phyloP scores from a whole-genome alignment of 805 yeast genomes.

The Zygosaccharomyces bisporus region DNA sequence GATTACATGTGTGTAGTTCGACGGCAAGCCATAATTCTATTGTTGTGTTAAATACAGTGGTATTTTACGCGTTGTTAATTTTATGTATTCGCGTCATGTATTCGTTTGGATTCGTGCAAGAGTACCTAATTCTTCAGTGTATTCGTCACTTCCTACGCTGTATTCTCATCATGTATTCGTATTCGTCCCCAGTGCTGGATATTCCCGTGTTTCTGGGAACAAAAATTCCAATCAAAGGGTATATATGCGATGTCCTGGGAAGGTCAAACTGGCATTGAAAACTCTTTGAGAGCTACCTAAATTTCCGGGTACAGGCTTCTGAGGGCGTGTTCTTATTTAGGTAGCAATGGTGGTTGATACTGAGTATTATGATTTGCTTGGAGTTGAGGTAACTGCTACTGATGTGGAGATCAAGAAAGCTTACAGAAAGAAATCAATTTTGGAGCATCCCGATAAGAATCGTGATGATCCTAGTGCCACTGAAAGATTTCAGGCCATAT shows the following conservation, averaged over 20 bases:
- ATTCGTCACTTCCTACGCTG: too few species aligned
- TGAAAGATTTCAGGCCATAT: slow-evolving; percentile 54
- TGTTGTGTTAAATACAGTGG: too few species aligned
- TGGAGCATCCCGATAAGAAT: slow-evolving; percentile 78
- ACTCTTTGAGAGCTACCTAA: not conserved
- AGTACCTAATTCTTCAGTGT: too few species aligned
- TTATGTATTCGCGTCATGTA: too few species aligned
- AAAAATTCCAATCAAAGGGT: slow-evolving; percentile 4
- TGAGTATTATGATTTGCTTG: slow-evolving; percentile 64
- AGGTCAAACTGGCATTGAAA: not conserved
- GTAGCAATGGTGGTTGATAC: slow-evolving; percentile 67
- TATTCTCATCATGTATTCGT: too few species aligned
- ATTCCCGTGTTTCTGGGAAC: too few species aligned
- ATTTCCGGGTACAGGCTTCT: not conserved
- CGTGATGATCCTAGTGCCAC: slow-evolving; percentile 75
- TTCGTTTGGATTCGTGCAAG: too few species aligned
- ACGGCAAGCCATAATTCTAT: too few species aligned
- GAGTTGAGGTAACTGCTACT: slow-evolving; percentile 53
- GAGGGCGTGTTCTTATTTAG: not conserved
- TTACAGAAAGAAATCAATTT: slow-evolving; percentile 69
- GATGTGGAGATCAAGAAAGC: slow-evolving; percentile 73
- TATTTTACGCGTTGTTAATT: too few species aligned
- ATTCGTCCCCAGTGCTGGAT: too few species aligned
- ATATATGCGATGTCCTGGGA: not conserved
- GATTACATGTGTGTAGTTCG: too few species aligned